Percentiles rank a stretch among this genome's conserved stretches.
Evolutionary conservation across 2,329 filamentous ascomycete species (phyloP).

Genomic region (Emericellopsis atlantica): DNA sequence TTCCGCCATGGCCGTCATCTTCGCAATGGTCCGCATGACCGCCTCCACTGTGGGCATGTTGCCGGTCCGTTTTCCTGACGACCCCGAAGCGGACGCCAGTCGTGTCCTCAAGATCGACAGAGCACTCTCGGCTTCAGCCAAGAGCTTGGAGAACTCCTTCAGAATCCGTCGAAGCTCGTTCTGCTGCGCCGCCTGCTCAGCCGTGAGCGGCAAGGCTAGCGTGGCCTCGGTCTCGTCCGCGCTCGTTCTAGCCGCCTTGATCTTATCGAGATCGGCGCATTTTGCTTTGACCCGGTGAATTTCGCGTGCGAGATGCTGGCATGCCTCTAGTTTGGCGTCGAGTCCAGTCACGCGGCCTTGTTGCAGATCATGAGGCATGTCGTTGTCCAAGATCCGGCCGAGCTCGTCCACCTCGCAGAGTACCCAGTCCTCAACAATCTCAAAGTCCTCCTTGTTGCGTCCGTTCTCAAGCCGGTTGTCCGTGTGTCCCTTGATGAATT

Average conservation of each 20-base stretch:
- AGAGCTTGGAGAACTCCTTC: slow-evolving; percentile 57
- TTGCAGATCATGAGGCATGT: slow-evolving; percentile 53
- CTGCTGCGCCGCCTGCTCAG: slow-evolving; percentile 75
- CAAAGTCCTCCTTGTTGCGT: slow-evolving; percentile 55
- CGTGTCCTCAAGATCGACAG: slow-evolving; percentile 69
- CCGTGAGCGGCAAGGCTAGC: slow-evolving; percentile 62
- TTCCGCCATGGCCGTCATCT: slow-evolving; percentile 88
- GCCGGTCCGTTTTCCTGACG: slow-evolving; percentile 28
- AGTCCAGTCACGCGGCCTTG: slow-evolving; percentile 57
- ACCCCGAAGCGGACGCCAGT: slow-evolving; percentile 46
- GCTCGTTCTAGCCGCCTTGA: slow-evolving; percentile 59
- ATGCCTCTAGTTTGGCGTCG: slow-evolving; percentile 53
- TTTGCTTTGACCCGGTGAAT: slow-evolving; percentile 60
- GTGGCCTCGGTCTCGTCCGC: slow-evolving; percentile 52
- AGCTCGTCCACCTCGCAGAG: slow-evolving; percentile 66
- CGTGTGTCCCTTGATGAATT: slow-evolving; percentile 56
- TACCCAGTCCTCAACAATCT: slow-evolving; percentile 56
- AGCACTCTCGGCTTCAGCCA: slow-evolving; percentile 70
- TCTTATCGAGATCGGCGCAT: slow-evolving; percentile 65
- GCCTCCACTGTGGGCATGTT: slow-evolving; percentile 78
- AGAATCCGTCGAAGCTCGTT: slow-evolving; percentile 70
- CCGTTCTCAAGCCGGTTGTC: slow-evolving; percentile 37
- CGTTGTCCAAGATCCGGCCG: slow-evolving; percentile 45
- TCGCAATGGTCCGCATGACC: slow-evolving; percentile 79
- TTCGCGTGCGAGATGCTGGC: slow-evolving; percentile 57